Percentiles rank a stretch among this genome's conserved stretches.
These are phyloP conservation scores for Magnusiomyces starmeri DNA, from an alignment of 1,139 yeast genomes.

Conservation along the genomic window DNA sequence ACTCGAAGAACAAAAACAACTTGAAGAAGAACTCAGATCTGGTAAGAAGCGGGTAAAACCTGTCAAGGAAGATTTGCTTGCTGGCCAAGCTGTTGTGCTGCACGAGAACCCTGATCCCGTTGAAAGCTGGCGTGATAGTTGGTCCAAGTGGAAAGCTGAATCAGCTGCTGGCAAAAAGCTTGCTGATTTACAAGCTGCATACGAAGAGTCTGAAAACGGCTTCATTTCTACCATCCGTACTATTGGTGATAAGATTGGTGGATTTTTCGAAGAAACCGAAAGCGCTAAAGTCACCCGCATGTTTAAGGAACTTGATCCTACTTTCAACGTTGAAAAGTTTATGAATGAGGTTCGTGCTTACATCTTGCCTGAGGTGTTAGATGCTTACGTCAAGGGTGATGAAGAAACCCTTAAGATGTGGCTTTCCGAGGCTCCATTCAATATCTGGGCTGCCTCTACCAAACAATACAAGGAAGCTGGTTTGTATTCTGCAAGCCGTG, in stretches of 20 bases:
- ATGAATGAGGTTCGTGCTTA: constrained; percentile 81
- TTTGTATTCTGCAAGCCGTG: constrained; percentile 81
- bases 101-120: constrained; percentile 75
- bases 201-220: constrained; percentile 92
- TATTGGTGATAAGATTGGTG: constrained; percentile 69
- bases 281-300: constrained; percentile 82
- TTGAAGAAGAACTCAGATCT: constrained; percentile 51
- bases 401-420: constrained; percentile 74
- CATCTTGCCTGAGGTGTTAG: constrained; percentile 90
- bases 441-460: constrained; percentile 90
- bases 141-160: constrained; percentile 44
- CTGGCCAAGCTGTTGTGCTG: constrained; percentile 75
- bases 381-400: constrained; percentile 92
- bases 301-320: constrained; percentile 86
- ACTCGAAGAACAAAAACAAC: constrained; percentile 30
- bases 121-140: constrained; percentile 56
- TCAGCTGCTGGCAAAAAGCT: constrained; percentile 63
- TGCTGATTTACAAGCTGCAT: constrained; percentile 54
- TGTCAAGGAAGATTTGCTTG: constrained; percentile 74
- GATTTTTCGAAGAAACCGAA: constrained; percentile 93
- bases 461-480: constrained; percentile 92
- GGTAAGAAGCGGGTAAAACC: constrained; percentile 54
- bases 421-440: constrained; percentile 95
- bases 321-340: constrained; percentile 73
- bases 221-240: constrained; percentile 76